phyloP scores from a whole-genome alignment of 306 rosid species.

The Carpinus viminea region DNA sequence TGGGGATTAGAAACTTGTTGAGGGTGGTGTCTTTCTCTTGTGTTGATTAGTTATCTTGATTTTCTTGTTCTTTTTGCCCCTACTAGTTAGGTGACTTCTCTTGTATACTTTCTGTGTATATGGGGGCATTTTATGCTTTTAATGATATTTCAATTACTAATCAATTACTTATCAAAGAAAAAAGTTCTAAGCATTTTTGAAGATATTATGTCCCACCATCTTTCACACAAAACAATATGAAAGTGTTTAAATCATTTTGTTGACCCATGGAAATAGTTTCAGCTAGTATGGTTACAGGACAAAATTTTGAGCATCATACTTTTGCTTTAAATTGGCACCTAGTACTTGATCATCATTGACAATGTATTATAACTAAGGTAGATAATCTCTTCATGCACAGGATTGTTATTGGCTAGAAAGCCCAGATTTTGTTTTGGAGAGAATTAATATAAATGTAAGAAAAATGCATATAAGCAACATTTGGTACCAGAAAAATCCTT shows the following conservation, averaged over 20 bases:
- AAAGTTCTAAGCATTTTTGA: neutral
- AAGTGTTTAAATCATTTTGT: neutral
- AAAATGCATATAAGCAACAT: constrained; percentile 33
- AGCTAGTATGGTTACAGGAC: neutral
- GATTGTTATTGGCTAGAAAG: neutral
- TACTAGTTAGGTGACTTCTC: no score
- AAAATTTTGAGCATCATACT: neutral
- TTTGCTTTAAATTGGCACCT: neutral
- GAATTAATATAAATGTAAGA: constrained; percentile 3
- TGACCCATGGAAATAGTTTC: neutral
- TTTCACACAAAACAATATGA: neutral
- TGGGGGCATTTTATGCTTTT: no score
- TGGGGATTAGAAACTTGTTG: no score
- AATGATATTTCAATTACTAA: no score
- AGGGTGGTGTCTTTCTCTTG: no score
- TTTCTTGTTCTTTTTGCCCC: no score
- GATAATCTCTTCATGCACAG: neutral
- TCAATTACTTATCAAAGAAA: no score
- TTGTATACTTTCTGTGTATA: no score
- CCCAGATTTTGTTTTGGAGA: neutral
- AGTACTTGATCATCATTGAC: neutral
- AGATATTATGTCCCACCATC: neutral
- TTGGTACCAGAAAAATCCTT: constrained; percentile 78
- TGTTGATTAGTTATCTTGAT: no score
- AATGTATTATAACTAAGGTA: neutral